These are phyloP conservation scores for Fusarium pseudocircinatum DNA, from an alignment of 2,329 filamentous ascomycete species.

Conservation along the genomic window DNA sequence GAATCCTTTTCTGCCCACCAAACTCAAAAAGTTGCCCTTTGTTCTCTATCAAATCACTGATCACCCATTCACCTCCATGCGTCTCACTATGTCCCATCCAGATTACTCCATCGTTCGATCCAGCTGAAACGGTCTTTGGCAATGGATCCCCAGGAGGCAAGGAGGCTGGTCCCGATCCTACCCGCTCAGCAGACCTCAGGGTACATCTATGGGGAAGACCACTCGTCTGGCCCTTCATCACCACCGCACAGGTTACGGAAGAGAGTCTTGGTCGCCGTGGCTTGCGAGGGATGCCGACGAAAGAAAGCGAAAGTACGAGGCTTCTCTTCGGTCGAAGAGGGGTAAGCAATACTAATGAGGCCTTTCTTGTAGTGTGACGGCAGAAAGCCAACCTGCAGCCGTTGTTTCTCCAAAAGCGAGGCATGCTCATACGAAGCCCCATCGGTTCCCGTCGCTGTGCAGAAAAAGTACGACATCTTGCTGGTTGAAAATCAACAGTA, in stretches of 20 bases:
- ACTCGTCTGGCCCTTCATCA: not conserved
- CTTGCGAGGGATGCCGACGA: constrained; percentile 14
- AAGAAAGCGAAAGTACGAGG: constrained; percentile 15
- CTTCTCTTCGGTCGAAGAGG: not conserved
- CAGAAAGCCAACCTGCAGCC: constrained; percentile 3
- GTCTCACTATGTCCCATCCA: not conserved
- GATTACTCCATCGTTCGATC: not conserved
- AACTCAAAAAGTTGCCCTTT: not conserved
- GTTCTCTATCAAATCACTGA: not conserved
- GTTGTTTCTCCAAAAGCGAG: constrained; percentile 12
- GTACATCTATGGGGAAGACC: not conserved
- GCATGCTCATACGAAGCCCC: constrained; percentile 4
- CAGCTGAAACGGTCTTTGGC: not conserved
- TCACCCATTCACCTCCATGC: not conserved
- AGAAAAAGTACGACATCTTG: constrained; percentile 10
- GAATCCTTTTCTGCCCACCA: not conserved
- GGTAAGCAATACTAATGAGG: not conserved
- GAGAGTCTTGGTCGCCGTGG: constrained; percentile 8
- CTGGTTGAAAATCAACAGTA: constrained; percentile 17
- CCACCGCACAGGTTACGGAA: not conserved
- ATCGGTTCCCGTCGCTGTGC: not conserved
- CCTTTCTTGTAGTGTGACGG: constrained; percentile 2
- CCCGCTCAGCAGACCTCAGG: constrained; percentile 2
- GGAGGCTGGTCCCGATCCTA: constrained; percentile 14
- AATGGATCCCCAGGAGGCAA: constrained; percentile 11